Percentiles rank a stretch among this genome's conserved stretches.
Conservation (phyloP, 1,139 yeast species). For the Nadsonia starkeyi-henricii region DNA sequence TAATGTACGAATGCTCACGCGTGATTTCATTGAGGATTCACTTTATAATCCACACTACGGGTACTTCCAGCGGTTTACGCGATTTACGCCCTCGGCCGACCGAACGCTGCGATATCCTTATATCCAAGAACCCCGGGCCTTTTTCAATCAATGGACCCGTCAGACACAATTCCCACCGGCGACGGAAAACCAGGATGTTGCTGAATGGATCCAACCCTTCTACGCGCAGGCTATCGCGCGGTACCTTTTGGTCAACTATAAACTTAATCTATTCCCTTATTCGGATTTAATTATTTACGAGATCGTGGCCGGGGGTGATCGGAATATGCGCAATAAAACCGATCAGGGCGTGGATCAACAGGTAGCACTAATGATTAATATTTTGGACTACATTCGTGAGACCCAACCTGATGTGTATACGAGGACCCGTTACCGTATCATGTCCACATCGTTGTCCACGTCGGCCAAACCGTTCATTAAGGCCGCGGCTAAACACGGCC, state of each 20-base stretch:
- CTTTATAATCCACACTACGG: conserved; percentile 73
- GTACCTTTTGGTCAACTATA: conserved; percentile 55
- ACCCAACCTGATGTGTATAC: conserved; percentile 60
- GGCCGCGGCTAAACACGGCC: neutral
- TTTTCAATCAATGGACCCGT: conserved; percentile 1
- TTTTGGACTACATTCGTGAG: conserved; percentile 50
- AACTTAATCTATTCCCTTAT: conserved; percentile 50
- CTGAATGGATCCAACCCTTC: conserved; percentile 64
- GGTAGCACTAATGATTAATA: conserved; percentile 45
- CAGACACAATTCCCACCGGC: conserved; percentile 1
- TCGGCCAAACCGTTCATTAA: neutral
- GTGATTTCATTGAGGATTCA: conserved; percentile 78
- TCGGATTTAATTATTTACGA: conserved; percentile 63
- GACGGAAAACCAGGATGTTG: conserved; percentile 1
- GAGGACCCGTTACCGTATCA: conserved; percentile 54
- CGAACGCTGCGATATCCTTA: conserved; percentile 43
- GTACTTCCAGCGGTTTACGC: conserved; percentile 55
- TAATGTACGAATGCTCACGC: conserved; percentile 51
- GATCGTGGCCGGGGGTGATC: conserved; percentile 61
- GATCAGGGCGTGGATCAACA: neutral
- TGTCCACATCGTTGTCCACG: conserved; percentile 15
- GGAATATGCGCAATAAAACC: conserved; percentile 44
- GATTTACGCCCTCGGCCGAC: conserved; percentile 62
- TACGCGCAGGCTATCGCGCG: conserved; percentile 79
- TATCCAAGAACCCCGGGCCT: conserved; percentile 23